Evolutionary conservation across 345 rosid species (phyloP).

Genomic region (Syzygium grande): DNA sequence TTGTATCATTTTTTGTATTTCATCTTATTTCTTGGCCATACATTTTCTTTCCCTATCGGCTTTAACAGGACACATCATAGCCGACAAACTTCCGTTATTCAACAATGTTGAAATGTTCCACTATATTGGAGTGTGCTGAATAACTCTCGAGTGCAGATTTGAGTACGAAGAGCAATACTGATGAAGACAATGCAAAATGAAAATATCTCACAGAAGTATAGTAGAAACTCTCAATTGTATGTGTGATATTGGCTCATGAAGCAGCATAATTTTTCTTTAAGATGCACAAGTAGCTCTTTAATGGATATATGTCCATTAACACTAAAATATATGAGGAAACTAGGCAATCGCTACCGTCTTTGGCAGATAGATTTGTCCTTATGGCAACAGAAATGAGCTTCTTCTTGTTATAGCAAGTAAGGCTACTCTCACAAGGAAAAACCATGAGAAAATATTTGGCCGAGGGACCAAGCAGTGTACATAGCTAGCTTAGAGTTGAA

Average conservation of each 20-base stretch:
- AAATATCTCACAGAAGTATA: neutral
- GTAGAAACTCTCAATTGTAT: neutral
- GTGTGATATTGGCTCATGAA: neutral
- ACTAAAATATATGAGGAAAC: neutral
- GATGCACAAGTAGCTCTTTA: neutral
- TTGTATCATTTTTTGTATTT: too few relatives aligned
- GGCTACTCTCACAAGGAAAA: neutral
- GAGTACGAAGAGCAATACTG: neutral
- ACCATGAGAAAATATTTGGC: neutral
- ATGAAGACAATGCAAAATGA: neutral
- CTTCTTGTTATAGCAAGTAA: neutral
- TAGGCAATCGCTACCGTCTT: neutral
- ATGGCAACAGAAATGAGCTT: neutral
- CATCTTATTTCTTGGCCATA: too few relatives aligned
- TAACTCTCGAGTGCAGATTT: neutral
- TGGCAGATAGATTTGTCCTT: neutral
- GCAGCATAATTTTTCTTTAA: neutral
- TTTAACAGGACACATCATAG: too few relatives aligned
- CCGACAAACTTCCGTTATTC: too few relatives aligned
- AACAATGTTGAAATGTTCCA: neutral
- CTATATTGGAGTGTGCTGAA: neutral
- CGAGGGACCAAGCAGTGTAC: neutral
- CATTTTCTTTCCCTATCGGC: too few relatives aligned
- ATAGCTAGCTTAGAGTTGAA: neutral
- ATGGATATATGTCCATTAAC: neutral